Evolutionary conservation across 768 basidiomycete genomes (phyloP).

Genomic region (Jaapia argillacea): DNA sequence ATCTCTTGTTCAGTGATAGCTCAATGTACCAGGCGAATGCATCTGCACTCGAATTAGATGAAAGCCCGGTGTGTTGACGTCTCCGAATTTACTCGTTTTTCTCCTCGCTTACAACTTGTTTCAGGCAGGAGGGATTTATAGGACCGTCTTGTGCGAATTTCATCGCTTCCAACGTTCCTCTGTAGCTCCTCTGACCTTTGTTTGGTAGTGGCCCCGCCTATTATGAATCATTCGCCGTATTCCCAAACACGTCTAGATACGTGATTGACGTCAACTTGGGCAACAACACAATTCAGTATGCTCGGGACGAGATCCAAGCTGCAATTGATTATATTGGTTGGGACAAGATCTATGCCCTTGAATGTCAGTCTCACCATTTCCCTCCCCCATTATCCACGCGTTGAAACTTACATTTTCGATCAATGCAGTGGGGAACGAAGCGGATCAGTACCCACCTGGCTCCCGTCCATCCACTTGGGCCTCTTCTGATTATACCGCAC

Average conservation of each 20-base stretch:
- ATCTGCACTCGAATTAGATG: constrained; percentile 11
- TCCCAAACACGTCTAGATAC: constrained; percentile 15
- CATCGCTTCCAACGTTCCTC: background rate
- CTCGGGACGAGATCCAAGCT: constrained; percentile 15
- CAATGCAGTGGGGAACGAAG: constrained; percentile 15
- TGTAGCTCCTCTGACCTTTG: background rate
- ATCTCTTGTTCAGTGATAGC: constrained; percentile 13
- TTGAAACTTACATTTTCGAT: background rate
- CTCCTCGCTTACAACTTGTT: background rate
- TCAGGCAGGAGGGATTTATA: constrained; percentile 18
- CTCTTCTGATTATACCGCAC: constrained; percentile 14
- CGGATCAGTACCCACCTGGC: constrained; percentile 17
- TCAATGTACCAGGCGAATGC: constrained; percentile 12
- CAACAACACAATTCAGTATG: constrained; percentile 18
- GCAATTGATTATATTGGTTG: constrained; percentile 14
- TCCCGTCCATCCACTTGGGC: constrained; percentile 12
- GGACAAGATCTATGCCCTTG: constrained; percentile 16
- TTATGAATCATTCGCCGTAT: constrained; percentile 16
- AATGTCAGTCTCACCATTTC: constrained; percentile 10
- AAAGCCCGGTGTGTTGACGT: constrained; percentile 13
- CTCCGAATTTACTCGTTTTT: background rate
- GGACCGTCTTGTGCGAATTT: constrained; percentile 15
- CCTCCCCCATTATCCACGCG: background rate
- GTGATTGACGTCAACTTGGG: constrained; percentile 21
- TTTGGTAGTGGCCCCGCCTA: constrained; percentile 14